Evolutionary conservation across 108 stramenopile genomes (phyloP).

Genomic region (Cyclotella kingstonii): DNA sequence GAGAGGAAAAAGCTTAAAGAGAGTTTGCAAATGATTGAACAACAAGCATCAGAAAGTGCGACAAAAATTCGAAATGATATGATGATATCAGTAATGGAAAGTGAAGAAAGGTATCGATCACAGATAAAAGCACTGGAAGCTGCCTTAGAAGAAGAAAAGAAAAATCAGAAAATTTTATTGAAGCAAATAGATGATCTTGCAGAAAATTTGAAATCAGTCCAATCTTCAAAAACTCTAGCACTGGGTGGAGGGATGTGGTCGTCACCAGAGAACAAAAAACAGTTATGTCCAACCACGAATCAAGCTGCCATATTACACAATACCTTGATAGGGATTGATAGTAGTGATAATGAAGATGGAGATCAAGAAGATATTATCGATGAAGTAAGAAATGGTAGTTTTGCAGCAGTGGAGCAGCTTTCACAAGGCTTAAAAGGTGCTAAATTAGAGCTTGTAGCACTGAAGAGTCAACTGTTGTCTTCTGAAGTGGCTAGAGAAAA

Average conservation of each 20-base stretch:
- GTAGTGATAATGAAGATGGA: conserved; percentile 56
- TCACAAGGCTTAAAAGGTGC: conserved; percentile 65
- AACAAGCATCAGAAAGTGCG: conserved; percentile 65
- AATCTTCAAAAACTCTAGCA: conserved; percentile 12
- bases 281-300: conserved; percentile 50
- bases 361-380: conserved; percentile 32
- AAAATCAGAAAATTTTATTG: conserved; percentile 58
- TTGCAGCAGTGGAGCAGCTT: conserved; percentile 77
- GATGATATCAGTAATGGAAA: conserved; percentile 70
- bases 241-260: background rate
- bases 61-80: conserved; percentile 70
- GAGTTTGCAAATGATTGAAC: too few relatives aligned
- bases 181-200: conserved; percentile 62
- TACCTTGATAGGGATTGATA: conserved; percentile 56
- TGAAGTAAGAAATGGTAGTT: conserved; percentile 46
- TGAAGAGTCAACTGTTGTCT: conserved; percentile 54
- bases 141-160: conserved; percentile 55
- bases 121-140: conserved; percentile 61
- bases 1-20: too few relatives aligned
- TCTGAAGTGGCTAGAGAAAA: conserved; percentile 62
- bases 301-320: conserved; percentile 76
- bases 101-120: conserved; percentile 72
- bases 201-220: conserved; percentile 44
- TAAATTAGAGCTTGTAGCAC: conserved; percentile 55
- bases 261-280: conserved; percentile 50